Evolutionary conservation across 1,284 basidiomycete species (phyloP).

Genomic region (Apiotrichum laibachii): DNA sequence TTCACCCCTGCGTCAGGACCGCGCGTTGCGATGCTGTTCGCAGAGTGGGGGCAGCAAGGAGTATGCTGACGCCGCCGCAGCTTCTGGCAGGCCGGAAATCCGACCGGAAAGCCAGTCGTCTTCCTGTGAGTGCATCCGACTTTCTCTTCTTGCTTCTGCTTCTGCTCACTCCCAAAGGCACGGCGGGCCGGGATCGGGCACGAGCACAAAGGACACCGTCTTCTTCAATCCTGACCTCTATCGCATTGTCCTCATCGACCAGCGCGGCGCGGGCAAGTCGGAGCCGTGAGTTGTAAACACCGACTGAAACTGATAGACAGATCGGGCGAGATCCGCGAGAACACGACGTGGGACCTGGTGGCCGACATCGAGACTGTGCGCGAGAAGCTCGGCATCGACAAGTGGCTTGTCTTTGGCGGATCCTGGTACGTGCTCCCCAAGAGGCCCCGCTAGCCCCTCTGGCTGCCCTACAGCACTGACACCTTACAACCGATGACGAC

Average conservation of each 20-base stretch:
- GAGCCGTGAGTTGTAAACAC: slow-evolving; percentile 59
- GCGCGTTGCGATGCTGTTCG: no score
- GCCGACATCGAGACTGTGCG: slow-evolving; percentile 82
- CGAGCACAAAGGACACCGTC: slow-evolving; percentile 59
- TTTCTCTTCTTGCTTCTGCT: neutral
- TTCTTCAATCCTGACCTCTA: slow-evolving; percentile 83
- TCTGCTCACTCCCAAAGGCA: slow-evolving; percentile 15
- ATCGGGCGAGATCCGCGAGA: slow-evolving; percentile 72
- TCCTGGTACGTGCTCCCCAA: slow-evolving; percentile 63
- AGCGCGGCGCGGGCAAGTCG: slow-evolving; percentile 79
- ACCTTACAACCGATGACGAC: neutral
- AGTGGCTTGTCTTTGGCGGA: slow-evolving; percentile 89
- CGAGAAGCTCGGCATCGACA: slow-evolving; percentile 66
- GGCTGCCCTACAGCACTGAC: neutral
- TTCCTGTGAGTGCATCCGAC: slow-evolving; percentile 56
- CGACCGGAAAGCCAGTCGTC: slow-evolving; percentile 72
- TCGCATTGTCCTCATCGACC: slow-evolving; percentile 67
- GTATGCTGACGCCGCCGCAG: slow-evolving; percentile 50
- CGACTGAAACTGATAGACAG: slow-evolving; percentile 46
- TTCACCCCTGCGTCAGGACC: no score
- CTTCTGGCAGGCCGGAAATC: slow-evolving; percentile 76
- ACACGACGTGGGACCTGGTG: slow-evolving; percentile 93
- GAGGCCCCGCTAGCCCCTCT: neutral
- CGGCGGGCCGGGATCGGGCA: slow-evolving; percentile 39
- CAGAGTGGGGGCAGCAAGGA: no score